Conservation (phyloP, 2,329 filamentous ascomycete genomes). For the Teratosphaeriaceae sp. region DNA sequence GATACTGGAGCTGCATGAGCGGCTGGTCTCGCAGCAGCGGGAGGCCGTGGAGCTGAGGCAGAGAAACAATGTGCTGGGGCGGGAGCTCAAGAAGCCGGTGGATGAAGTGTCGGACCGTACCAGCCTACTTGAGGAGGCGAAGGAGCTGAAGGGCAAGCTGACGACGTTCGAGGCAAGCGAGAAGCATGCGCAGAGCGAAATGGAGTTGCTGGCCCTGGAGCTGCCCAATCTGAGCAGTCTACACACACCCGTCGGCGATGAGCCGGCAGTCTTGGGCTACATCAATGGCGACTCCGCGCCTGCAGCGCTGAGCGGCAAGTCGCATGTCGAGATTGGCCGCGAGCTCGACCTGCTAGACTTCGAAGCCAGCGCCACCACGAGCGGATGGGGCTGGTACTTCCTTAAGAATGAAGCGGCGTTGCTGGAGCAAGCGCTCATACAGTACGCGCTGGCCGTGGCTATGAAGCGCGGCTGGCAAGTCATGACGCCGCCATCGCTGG, state of each 20-base stretch:
- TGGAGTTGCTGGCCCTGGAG: constrained; percentile 66
- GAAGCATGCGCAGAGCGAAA: constrained; percentile 54
- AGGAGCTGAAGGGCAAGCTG: constrained; percentile 57
- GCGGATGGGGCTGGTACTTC: constrained; percentile 98
- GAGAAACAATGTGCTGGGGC: constrained; percentile 58
- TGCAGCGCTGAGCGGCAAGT: constrained; percentile 9
- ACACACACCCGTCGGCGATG: constrained; percentile 64
- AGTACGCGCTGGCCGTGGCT: constrained; percentile 73
- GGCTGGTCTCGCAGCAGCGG: constrained; percentile 46
- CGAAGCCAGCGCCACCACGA: constrained; percentile 67
- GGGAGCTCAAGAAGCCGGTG: constrained; percentile 41
- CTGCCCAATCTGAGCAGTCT: constrained; percentile 81
- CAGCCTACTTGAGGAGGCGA: constrained; percentile 55
- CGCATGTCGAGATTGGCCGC: constrained; percentile 67
- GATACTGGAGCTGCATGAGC: constrained; percentile 72
- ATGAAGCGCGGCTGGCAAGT: constrained; percentile 69
- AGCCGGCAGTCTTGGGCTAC: constrained; percentile 62
- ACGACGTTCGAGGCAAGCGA: constrained; percentile 56
- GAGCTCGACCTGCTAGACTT: constrained; percentile 92
- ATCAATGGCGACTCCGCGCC: constrained; percentile 59
- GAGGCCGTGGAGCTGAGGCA: constrained; percentile 57
- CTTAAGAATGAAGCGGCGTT: constrained; percentile 84
- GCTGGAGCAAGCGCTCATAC: constrained; percentile 88
- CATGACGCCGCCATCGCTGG: constrained; percentile 79
- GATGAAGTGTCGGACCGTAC: constrained; percentile 31